These are phyloP conservation scores for Chamaecyparis obtusa DNA, from an alignment of 75 land plant species.

Conservation along the genomic window DNA sequence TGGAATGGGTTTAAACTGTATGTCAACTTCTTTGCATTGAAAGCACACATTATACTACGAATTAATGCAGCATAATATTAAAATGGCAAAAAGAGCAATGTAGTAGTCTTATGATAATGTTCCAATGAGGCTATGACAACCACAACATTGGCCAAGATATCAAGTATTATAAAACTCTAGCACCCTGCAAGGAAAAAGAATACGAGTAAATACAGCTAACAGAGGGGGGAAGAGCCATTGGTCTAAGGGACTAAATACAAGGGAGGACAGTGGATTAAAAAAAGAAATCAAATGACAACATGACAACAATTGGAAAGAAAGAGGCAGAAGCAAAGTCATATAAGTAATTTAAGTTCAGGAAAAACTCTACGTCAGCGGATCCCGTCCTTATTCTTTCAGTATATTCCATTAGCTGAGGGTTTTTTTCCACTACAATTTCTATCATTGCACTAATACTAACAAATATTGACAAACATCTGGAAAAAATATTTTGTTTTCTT, in stretches of 20 bases:
- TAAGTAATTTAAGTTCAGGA: background rate
- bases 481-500: too few species aligned
- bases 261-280: background rate
- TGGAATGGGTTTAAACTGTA: background rate
- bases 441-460: too few species aligned
- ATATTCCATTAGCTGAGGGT: too few species aligned
- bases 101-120: background rate
- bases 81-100: background rate
- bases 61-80: background rate
- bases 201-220: background rate
- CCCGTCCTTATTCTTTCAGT: too few species aligned
- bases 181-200: background rate
- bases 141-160: background rate
- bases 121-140: background rate
- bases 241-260: background rate
- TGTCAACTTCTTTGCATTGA: background rate
- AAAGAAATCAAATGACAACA: background rate
- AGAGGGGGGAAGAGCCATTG: background rate
- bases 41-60: background rate
- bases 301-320: background rate
- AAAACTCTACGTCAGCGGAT: too few species aligned
- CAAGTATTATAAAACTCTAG: background rate
- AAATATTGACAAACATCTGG: background rate
- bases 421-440: too few species aligned
- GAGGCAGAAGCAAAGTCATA: background rate